These are phyloP conservation scores for Fusarium multiceps DNA, from an alignment of 2,329 filamentous ascomycete genomes.

Conservation along the genomic window DNA sequence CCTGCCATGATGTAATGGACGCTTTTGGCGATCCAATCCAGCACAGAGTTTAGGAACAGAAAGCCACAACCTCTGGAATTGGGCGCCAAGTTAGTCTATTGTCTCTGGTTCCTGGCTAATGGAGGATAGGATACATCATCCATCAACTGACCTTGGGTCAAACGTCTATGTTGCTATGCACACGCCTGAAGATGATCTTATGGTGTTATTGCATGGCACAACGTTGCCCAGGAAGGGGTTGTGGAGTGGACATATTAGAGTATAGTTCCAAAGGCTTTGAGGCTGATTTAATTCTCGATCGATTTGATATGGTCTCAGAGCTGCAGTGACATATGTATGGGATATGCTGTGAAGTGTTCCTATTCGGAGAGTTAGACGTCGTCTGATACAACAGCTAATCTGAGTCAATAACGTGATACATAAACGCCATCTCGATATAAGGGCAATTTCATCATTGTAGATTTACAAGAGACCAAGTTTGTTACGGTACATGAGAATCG, in stretches of 20 bases:
- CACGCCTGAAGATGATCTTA: slow-evolving; percentile 1
- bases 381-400: neutral
- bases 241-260: neutral
- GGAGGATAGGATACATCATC: neutral
- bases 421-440: neutral
- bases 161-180: neutral
- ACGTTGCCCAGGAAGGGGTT: neutral
- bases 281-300: neutral
- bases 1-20: slow-evolving; percentile 27
- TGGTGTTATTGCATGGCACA: neutral
- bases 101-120: slow-evolving; percentile 7
- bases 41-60: slow-evolving; percentile 10
- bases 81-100: neutral
- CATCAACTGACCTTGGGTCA: neutral
- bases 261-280: neutral
- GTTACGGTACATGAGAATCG: neutral
- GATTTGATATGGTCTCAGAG: neutral
- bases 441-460: neutral
- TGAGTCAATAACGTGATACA: neutral
- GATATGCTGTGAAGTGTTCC: neutral
- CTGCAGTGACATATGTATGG: neutral
- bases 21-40: slow-evolving; percentile 20
- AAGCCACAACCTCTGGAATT: neutral
- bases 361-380: neutral
- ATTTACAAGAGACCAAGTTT: neutral